phyloP scores from a whole-genome alignment of 225 moss, liverwort and hornwort species.

The Marchantia polymorpha region DNA sequence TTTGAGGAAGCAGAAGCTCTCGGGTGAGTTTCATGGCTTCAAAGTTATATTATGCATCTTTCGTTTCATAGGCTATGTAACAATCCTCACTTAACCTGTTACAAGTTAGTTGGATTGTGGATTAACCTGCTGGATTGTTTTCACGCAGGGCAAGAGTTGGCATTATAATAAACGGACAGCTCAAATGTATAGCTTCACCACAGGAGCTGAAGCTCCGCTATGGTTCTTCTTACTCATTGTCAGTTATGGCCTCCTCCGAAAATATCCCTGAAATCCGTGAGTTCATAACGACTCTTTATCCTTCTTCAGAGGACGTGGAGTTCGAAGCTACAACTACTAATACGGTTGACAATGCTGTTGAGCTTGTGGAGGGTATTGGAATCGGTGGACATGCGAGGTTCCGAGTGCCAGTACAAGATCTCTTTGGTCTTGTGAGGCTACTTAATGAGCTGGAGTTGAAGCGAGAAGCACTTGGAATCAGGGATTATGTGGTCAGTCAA shows the following conservation, averaged over 20 bases:
- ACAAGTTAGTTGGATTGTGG: no score
- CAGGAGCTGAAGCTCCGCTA: constrained; percentile 72
- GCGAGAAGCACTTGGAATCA: constrained; percentile 64
- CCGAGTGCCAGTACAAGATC: constrained; percentile 62
- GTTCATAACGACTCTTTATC: constrained; percentile 65
- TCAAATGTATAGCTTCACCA: constrained; percentile 82
- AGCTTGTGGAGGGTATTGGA: constrained; percentile 47
- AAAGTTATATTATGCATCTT: no score
- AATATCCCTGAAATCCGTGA: constrained; percentile 61
- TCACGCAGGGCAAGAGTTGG: constrained; percentile 78
- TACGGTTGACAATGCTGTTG: constrained; percentile 29
- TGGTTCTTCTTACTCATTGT: constrained; percentile 74
- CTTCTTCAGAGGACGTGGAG: constrained; percentile 36
- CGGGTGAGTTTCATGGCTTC: constrained; percentile 46
- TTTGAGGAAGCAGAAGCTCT: constrained; percentile 87
- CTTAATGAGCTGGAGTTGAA: constrained; percentile 73
- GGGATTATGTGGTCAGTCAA: constrained; percentile 81
- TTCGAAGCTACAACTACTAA: constrained; percentile 28
- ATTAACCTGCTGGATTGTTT: background rate
- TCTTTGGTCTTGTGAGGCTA: constrained; percentile 61
- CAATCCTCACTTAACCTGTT: no score
- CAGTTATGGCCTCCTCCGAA: constrained; percentile 56
- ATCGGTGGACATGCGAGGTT: constrained; percentile 59
- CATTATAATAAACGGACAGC: constrained; percentile 66
- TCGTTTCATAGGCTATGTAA: no score